Conservation (phyloP, 2,329 filamentous ascomycete genomes). For the Colletotrichum spaethianum region DNA sequence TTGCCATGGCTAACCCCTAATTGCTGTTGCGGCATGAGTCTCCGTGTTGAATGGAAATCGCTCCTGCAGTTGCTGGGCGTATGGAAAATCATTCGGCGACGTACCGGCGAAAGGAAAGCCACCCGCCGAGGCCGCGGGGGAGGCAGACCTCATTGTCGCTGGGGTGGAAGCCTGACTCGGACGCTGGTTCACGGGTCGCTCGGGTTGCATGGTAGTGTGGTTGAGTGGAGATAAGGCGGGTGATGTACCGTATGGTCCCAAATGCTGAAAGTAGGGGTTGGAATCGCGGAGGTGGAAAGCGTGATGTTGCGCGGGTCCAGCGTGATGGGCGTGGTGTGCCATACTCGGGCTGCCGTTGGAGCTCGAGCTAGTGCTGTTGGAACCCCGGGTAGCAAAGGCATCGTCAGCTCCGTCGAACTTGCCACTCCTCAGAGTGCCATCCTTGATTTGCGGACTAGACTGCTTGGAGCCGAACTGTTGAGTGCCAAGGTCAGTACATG, state of each 20-base stretch:
- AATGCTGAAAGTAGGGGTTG: slow-evolving; percentile 41
- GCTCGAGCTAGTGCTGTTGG: slow-evolving; percentile 54
- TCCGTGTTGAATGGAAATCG: slow-evolving; percentile 65
- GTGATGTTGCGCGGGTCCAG: slow-evolving; percentile 59
- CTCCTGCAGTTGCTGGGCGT: slow-evolving; percentile 59
- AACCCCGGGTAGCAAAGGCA: slow-evolving; percentile 49
- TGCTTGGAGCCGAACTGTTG: slow-evolving; percentile 75
- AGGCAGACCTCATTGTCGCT: slow-evolving; percentile 55
- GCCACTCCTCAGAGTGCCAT: slow-evolving; percentile 60
- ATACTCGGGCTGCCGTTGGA: slow-evolving; percentile 56
- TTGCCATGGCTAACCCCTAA: slow-evolving; percentile 51
- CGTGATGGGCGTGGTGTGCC: slow-evolving; percentile 51
- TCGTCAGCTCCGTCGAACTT: slow-evolving; percentile 61
- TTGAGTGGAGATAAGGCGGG: slow-evolving; percentile 52
- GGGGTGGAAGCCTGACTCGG: slow-evolving; percentile 50
- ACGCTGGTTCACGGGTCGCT: slow-evolving; percentile 49
- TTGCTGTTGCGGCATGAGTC: slow-evolving; percentile 65
- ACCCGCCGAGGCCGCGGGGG: slow-evolving; percentile 61
- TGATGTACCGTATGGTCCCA: slow-evolving; percentile 50
- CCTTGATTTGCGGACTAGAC: slow-evolving; percentile 64
- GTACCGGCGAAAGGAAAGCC: slow-evolving; percentile 64
- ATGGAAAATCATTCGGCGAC: slow-evolving; percentile 57
- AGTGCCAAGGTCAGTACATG: slow-evolving; percentile 55
- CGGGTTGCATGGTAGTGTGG: slow-evolving; percentile 43
- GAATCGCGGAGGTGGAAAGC: slow-evolving; percentile 48